Evolutionary conservation across 2,329 filamentous ascomycete species (phyloP).

Genomic region (Cordyceps cateniannulata): DNA sequence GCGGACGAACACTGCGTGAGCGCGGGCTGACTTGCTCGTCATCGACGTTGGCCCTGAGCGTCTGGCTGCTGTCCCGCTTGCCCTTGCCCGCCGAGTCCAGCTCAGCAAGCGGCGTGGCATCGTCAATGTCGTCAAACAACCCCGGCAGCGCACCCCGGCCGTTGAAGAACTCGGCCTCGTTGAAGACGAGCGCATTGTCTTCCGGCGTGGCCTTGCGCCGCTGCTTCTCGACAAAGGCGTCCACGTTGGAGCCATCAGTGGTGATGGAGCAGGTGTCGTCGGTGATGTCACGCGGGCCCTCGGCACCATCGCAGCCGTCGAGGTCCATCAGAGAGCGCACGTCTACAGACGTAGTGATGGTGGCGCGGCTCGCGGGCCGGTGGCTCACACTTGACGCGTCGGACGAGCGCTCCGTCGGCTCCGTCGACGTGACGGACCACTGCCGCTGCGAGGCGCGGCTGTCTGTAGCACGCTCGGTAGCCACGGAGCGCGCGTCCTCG

Average conservation of each 20-base stretch:
- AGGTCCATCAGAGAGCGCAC: slow-evolving; percentile 15
- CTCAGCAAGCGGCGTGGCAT: neutral
- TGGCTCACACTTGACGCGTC: slow-evolving; percentile 35
- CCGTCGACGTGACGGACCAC: slow-evolving; percentile 37
- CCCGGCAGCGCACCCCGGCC: slow-evolving; percentile 22
- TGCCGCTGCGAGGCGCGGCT: slow-evolving; percentile 17
- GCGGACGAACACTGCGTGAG: no score
- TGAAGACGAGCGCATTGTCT: slow-evolving; percentile 22
- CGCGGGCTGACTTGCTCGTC: neutral
- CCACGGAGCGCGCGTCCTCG: neutral
- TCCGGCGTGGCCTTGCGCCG: slow-evolving; percentile 12
- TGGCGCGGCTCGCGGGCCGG: slow-evolving; percentile 36
- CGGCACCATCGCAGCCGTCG: neutral
- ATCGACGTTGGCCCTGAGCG: neutral
- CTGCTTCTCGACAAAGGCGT: slow-evolving; percentile 19
- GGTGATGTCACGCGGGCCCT: no score
- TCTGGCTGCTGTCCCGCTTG: neutral
- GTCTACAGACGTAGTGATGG: slow-evolving; percentile 40
- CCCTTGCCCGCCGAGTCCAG: neutral
- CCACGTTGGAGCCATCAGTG: slow-evolving; percentile 19
- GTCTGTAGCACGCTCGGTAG: neutral
- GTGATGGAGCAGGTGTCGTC: slow-evolving; percentile 11
- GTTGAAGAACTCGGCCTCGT: slow-evolving; percentile 20
- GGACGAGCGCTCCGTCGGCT: slow-evolving; percentile 26
- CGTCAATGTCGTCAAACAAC: slow-evolving; percentile 17